These are phyloP conservation scores for Chenopodium formosanum DNA, from an alignment of 148 eudicot species.

Conservation along the genomic window DNA sequence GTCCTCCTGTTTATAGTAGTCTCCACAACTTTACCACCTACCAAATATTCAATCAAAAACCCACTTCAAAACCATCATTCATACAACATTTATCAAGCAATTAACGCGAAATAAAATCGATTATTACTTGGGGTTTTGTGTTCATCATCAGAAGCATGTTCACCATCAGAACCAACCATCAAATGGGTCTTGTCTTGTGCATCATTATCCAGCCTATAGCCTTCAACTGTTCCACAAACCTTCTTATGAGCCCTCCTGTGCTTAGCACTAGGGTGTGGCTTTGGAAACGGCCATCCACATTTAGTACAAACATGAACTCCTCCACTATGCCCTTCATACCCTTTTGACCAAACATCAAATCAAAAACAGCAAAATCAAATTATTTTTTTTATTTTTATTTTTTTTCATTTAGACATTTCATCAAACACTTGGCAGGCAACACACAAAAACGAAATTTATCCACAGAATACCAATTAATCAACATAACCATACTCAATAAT, in stretches of 20 bases:
- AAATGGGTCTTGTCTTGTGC: conserved; percentile 24
- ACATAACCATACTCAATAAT: conserved; percentile 9
- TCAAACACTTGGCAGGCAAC: conserved; percentile 17
- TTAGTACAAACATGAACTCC: conserved; percentile 51
- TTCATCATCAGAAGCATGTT: conserved; percentile 48
- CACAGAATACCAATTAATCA: background rate
- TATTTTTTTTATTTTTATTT: background rate
- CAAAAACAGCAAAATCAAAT: conserved; percentile 16
- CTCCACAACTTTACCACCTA: conserved; percentile 51
- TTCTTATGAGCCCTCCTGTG: conserved; percentile 77
- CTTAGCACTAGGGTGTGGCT: conserved; percentile 71
- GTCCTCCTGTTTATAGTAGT: conserved; percentile 37
- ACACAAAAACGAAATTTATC: background rate
- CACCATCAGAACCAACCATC: conserved; percentile 48
- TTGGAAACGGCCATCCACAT: conserved; percentile 85
- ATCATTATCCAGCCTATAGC: conserved; percentile 38
- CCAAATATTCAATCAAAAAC: conserved; percentile 24
- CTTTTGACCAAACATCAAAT: conserved; percentile 28
- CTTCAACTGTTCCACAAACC: conserved; percentile 75
- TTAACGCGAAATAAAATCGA: background rate
- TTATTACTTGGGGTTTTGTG: conserved; percentile 44
- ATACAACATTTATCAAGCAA: conserved; percentile 4
- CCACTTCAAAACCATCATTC: conserved; percentile 12
- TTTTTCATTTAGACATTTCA: conserved; percentile 20
- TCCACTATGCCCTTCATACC: conserved; percentile 48